A percentile compares a stretch with the other conserved stretches of the same genome.
phyloP scores from a whole-genome alignment of 768 basidiomycete species.

The Mycena amicta region DNA sequence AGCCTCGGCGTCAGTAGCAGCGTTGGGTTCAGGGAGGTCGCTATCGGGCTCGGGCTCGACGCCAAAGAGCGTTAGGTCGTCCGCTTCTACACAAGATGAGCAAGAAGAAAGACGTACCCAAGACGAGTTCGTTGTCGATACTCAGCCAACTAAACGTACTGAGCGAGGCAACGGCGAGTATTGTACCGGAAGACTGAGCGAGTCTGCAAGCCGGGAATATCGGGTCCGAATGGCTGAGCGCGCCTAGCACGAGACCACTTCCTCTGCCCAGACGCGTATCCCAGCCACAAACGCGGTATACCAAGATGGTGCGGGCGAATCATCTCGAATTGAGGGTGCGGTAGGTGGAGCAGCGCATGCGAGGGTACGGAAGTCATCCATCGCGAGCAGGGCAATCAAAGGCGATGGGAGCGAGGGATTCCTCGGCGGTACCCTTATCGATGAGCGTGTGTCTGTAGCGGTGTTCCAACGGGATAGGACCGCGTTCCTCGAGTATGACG shows the following conservation, averaged over 20 bases:
- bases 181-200: conserved; percentile 50
- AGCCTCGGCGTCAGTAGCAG: background rate
- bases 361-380: conserved; percentile 87
- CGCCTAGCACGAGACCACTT: conserved; percentile 69
- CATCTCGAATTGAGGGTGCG: conserved; percentile 66
- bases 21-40: background rate
- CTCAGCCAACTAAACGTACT: conserved; percentile 5
- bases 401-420: conserved; percentile 53
- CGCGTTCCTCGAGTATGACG: conserved; percentile 45
- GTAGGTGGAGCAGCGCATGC: conserved; percentile 70
- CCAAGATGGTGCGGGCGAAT: conserved; percentile 81
- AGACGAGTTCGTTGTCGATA: conserved; percentile 9
- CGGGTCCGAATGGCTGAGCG: conserved; percentile 64
- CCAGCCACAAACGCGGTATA: conserved; percentile 74
- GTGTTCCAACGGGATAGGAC: conserved; percentile 48
- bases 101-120: background rate
- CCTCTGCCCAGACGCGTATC: conserved; percentile 73
- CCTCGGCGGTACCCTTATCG: conserved; percentile 57
- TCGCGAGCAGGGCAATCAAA: conserved; percentile 72
- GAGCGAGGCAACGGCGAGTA: conserved; percentile 6
- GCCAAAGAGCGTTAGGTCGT: background rate
- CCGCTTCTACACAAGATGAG: background rate
- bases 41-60: background rate
- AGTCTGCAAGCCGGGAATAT: conserved; percentile 67
- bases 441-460: conserved; percentile 59